Conservation (phyloP, 2,329 filamentous ascomycete species). For the Colletotrichum ledebouriae region DNA sequence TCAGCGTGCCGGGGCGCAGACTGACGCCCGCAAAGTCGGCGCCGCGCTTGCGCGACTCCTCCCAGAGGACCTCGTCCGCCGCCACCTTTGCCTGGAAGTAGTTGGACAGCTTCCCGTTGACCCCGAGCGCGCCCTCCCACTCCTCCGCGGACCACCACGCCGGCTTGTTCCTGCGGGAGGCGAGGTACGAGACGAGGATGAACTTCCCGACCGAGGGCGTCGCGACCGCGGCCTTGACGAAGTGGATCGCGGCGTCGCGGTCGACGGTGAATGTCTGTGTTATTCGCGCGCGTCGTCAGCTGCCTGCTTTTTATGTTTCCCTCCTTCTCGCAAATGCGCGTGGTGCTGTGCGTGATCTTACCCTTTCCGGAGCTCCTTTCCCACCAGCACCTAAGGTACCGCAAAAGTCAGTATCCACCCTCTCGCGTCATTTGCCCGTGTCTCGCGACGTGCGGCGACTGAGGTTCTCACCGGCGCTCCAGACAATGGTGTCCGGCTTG, state of each 20-base stretch:
- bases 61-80: conserved; percentile 70
- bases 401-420: conserved; percentile 35
- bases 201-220: conserved; percentile 70
- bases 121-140: conserved; percentile 63
- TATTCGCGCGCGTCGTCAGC: conserved; percentile 42
- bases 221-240: conserved; percentile 70
- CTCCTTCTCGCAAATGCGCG: too few relatives aligned
- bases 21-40: conserved; percentile 62
- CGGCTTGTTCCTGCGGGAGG: conserved; percentile 64
- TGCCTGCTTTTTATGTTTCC: background rate
- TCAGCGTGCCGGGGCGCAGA: conserved; percentile 66
- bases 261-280: conserved; percentile 71
- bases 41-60: conserved; percentile 57
- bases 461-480: conserved; percentile 70
- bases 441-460: background rate
- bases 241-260: conserved; percentile 73
- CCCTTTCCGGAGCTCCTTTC: conserved; percentile 66
- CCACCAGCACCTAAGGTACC: conserved; percentile 65
- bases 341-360: conserved; percentile 44
- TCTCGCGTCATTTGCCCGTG: background rate
- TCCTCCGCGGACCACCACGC: conserved; percentile 68
- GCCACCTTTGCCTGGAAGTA: conserved; percentile 74
- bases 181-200: conserved; percentile 73
- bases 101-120: conserved; percentile 59
- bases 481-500: conserved; percentile 75